phyloP scores from a whole-genome alignment of 805 yeast species.

The Jamesozyma rosinii region DNA sequence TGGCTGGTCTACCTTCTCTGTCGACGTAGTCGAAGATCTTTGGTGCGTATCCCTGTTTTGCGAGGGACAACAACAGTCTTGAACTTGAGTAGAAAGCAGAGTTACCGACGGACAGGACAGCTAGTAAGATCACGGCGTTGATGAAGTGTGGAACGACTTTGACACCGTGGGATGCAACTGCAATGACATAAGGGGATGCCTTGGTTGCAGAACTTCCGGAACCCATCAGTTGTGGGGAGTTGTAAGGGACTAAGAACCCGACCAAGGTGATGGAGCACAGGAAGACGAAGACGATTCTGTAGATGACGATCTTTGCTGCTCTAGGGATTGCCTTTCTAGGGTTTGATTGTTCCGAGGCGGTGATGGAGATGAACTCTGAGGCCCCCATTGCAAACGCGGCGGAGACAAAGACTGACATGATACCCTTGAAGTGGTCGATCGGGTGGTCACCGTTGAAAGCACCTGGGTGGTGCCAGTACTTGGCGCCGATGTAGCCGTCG shows the following conservation, averaged over 20 bases:
- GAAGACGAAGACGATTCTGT: conserved; percentile 54
- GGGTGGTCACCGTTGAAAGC: conserved; percentile 41
- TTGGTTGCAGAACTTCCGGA: conserved; percentile 39
- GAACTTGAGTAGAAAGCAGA: conserved; percentile 44
- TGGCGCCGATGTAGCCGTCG: conserved; percentile 47
- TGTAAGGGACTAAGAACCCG: conserved; percentile 54
- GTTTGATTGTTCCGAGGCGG: conserved; percentile 62
- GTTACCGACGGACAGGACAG: conserved; percentile 50
- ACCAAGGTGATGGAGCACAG: conserved; percentile 43
- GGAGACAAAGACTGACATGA: conserved; percentile 52
- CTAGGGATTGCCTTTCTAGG: conserved; percentile 54
- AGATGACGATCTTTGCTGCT: conserved; percentile 64
- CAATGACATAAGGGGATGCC: conserved; percentile 72
- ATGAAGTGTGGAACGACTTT: conserved; percentile 52
- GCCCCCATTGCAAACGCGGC: conserved; percentile 65
- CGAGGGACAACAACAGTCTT: conserved; percentile 45
- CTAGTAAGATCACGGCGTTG: conserved; percentile 54
- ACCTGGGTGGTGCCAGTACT: conserved; percentile 55
- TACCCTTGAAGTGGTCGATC: conserved; percentile 47
- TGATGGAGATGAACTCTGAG: conserved; percentile 55
- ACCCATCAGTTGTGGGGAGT: conserved; percentile 42
- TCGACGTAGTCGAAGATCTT: conserved; percentile 48
- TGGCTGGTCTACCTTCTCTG: conserved; percentile 56
- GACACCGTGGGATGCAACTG: conserved; percentile 48
- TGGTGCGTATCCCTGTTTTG: conserved; percentile 57